phyloP scores from a whole-genome alignment of 2,329 filamentous ascomycete species.

The Penicillium sp. region DNA sequence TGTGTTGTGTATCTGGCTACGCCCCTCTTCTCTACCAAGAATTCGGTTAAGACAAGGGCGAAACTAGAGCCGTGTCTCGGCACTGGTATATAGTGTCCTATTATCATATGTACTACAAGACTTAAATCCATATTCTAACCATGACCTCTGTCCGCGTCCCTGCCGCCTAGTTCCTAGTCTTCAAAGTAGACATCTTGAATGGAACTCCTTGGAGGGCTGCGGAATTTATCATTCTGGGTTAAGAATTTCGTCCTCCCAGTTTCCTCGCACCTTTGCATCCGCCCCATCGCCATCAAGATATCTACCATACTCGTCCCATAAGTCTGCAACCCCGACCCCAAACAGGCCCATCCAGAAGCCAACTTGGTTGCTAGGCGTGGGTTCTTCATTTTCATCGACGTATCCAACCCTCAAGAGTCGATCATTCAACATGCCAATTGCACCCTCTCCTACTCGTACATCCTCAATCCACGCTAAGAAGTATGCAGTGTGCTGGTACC shows the following conservation, averaged over 20 bases:
- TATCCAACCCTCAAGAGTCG: slow-evolving; percentile 38
- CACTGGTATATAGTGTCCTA: slow-evolving; percentile 18
- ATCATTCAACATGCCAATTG: slow-evolving; percentile 57
- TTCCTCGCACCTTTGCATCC: slow-evolving; percentile 9
- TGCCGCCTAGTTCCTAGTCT: no score
- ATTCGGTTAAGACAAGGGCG: slow-evolving; percentile 15
- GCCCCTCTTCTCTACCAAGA: slow-evolving; percentile 18
- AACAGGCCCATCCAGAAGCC: slow-evolving; percentile 52
- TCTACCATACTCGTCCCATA: slow-evolving; percentile 72
- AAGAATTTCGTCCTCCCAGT: slow-evolving; percentile 31
- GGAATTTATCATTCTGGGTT: slow-evolving; percentile 14
- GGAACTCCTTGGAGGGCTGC: no score
- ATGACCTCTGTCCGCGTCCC: no score
- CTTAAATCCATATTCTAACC: slow-evolving; percentile 1
- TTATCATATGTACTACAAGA: slow-evolving; percentile 25
- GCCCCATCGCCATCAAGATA: slow-evolving; percentile 41
- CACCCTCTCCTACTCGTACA: slow-evolving; percentile 64
- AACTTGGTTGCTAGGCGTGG: background rate
- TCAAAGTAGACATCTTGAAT: no score
- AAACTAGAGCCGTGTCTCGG: slow-evolving; percentile 7
- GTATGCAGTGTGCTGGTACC: slow-evolving; percentile 88
- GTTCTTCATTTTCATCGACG: slow-evolving; percentile 16
- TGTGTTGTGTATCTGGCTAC: slow-evolving; percentile 17
- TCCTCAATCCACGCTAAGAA: slow-evolving; percentile 83
- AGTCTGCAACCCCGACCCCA: slow-evolving; percentile 61